Evolutionary conservation across 176 grass and related monocot genomes (phyloP), one percentile per base, ranked within the genome.

Genomic region (Eleusine indica): DNA sequence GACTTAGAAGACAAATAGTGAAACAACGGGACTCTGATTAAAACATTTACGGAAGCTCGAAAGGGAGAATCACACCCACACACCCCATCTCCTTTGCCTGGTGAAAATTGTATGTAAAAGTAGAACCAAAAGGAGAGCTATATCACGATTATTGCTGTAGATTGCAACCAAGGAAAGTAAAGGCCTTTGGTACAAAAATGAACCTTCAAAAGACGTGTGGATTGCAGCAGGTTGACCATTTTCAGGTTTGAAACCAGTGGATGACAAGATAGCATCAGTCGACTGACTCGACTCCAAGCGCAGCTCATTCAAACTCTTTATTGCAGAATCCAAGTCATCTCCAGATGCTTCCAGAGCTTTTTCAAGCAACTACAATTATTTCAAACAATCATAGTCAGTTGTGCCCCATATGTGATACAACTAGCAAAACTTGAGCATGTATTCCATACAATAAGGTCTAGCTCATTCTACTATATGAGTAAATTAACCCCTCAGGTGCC

Each of bases 301-400:
- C 58, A 93, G 81, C 39, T 93, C 80, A 66, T 82, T 88, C 87
- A 98, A 85, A 79, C 87, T 93, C 84, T 92, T 86, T 76, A 98
- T 95, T 76, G 96, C 89, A 58, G 87, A 84, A 85, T 98, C 96
- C 68, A 98, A 74, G 85, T 98, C 92, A 77, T 93, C 90, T 80
- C 93, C 91, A 56, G 96, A 93, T 38, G 87, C 91, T 80, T 98
- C 89, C 43, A 98, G 80, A 69, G 93, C 76, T 56, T 77, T 85
- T 86, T 98, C 93, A 86, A 98, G 89, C 82, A 93, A 19, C 96
- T 98, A 87, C 82, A 93, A 86, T 72, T 54, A 76, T 86, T 86
- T 46, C 53, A 8, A 79, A 51, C 14, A 89, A 67, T 21, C 4
- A 68, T 0, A 15, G 19, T 87, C 51, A 90, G 69, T 6, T 28